A percentile compares a stretch with the other conserved stretches of the same genome.
Conservation (phyloP, 257 asterid species). For the Rauvolfia tetraphylla region DNA sequence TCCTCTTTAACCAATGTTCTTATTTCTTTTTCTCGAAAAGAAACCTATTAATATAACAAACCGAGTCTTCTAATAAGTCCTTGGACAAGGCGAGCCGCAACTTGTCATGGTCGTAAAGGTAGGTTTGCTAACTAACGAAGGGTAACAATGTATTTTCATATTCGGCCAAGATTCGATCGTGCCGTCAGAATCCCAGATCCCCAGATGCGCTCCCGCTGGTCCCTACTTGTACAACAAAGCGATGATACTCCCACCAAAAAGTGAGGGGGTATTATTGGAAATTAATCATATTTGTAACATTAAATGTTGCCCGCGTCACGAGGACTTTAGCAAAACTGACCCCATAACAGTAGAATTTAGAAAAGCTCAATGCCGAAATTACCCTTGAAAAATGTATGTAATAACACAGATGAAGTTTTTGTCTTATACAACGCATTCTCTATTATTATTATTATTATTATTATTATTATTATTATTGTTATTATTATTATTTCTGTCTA, state of each 20-base stretch:
- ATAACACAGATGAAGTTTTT: neutral
- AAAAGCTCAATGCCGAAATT: neutral
- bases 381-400: neutral
- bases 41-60: neutral
- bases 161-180: neutral
- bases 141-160: neutral
- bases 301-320: conserved; percentile 8
- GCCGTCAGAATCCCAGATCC: neutral
- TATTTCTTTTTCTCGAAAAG: neutral
- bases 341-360: neutral
- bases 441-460: too few relatives aligned
- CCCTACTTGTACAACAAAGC: neutral
- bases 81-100: neutral
- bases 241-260: neutral
- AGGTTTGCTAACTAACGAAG: neutral
- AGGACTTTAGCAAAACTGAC: neutral
- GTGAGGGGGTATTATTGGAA: neutral
- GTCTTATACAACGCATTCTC: neutral
- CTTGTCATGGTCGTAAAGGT: neutral
- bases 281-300: neutral
- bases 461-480: too few relatives aligned
- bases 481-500: too few relatives aligned
- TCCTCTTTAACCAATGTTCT: neutral
- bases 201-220: too few relatives aligned
- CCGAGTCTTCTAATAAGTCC: too few relatives aligned